These are phyloP conservation scores for Heritiera fomes DNA, from an alignment of 345 rosid species.

Conservation along the genomic window DNA sequence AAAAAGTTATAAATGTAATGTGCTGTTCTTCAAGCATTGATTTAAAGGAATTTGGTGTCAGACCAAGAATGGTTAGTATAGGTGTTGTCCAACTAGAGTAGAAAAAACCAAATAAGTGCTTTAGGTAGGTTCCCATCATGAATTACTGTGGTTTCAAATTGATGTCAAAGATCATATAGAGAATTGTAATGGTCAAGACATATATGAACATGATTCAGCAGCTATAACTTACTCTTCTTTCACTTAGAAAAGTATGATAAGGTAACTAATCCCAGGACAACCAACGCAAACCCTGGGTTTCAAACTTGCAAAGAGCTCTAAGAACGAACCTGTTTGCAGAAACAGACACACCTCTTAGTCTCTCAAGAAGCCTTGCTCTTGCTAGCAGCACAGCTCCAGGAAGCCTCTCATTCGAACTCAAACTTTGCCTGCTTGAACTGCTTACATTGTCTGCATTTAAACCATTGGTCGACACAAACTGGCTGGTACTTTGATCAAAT, in stretches of 20 bases:
- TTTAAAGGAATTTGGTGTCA: not conserved
- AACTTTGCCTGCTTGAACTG: conserved; percentile 28
- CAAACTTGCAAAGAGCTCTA: not conserved
- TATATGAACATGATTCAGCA: not conserved
- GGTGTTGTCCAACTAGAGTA: not conserved
- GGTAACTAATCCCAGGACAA: not conserved
- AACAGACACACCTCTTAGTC: conserved; percentile 75
- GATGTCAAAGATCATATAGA: not conserved
- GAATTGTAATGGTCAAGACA: not conserved
- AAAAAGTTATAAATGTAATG: not conserved
- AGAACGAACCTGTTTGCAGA: conserved; percentile 63
- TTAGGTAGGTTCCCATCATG: not conserved
- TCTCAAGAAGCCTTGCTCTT: conserved; percentile 86
- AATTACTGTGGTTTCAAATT: not conserved
- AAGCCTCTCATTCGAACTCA: conserved; percentile 63
- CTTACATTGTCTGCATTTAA: conserved; percentile 36
- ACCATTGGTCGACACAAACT: conserved; percentile 38
- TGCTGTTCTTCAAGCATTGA: not conserved
- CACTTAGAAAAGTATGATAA: not conserved
- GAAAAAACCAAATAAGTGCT: not conserved
- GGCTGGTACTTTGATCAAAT: conserved; percentile 33
- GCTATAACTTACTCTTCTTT: not conserved
- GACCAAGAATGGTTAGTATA: not conserved
- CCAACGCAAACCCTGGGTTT: not conserved
- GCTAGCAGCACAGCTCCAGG: conserved; percentile 94